Percentiles rank a stretch among this genome's conserved stretches.
These are phyloP conservation scores for Mollisia scopiformis DNA, from an alignment of 2,329 filamentous ascomycete genomes.

Conservation along the genomic window DNA sequence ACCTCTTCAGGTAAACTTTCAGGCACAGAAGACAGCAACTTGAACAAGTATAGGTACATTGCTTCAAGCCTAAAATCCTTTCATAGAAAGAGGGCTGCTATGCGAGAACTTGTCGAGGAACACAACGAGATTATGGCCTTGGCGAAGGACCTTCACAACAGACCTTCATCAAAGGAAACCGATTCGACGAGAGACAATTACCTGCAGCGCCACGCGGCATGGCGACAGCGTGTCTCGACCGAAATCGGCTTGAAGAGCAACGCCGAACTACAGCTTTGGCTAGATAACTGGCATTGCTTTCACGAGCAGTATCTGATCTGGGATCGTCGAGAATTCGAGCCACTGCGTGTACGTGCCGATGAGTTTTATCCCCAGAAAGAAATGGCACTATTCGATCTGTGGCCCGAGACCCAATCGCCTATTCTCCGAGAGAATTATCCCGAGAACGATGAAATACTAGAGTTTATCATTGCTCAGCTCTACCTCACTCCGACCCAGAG, in stretches of 20 bases:
- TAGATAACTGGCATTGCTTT: not conserved
- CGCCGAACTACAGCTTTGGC: not conserved
- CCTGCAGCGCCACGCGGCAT: too few species aligned
- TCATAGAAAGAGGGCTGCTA: not conserved
- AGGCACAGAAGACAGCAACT: too few species aligned
- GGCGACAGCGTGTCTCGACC: too few species aligned
- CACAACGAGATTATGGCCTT: not conserved
- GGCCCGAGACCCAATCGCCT: constrained; percentile 57
- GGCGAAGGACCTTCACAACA: not conserved
- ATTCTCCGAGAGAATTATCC: constrained; percentile 46
- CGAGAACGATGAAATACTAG: constrained; percentile 50
- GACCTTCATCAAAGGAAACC: not conserved
- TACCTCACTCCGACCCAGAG: constrained; percentile 38
- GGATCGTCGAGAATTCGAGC: constrained; percentile 74
- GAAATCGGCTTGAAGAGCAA: too few species aligned
- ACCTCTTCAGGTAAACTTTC: too few species aligned
- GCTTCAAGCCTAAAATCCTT: not conserved
- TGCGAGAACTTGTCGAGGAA: not conserved
- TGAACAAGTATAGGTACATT: too few species aligned
- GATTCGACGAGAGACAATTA: not conserved
- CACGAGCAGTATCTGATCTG: constrained; percentile 55
- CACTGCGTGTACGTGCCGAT: constrained; percentile 55
- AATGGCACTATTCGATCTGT: constrained; percentile 66
- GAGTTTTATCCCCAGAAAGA: constrained; percentile 70
- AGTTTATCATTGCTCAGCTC: constrained; percentile 53